Conservation (phyloP, 257 asterid species). For the Petrea volubilis region DNA sequence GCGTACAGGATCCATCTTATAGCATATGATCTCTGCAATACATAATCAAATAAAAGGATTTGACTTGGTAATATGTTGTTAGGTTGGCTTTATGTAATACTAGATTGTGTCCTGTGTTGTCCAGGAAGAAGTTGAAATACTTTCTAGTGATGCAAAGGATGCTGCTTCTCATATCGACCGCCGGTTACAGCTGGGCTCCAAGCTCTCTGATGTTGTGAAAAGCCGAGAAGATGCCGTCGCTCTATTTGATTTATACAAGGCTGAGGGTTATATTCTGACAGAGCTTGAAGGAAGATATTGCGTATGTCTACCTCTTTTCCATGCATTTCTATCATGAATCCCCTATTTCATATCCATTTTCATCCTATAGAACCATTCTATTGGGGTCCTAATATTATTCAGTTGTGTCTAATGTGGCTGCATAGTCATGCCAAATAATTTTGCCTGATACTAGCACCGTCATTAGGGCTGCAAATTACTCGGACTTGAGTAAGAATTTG, state of each 20-base stretch:
- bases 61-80: background rate
- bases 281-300: slow-evolving; percentile 81
- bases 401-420: background rate
- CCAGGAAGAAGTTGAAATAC: slow-evolving; percentile 59
- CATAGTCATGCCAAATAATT: too few relatives aligned
- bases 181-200: slow-evolving; percentile 74
- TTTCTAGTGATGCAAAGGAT: slow-evolving; percentile 75
- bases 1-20: background rate
- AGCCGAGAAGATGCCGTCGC: slow-evolving; percentile 73
- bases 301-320: slow-evolving; percentile 46
- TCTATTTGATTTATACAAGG: slow-evolving; percentile 63
- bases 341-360: background rate
- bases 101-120: slow-evolving; percentile 14
- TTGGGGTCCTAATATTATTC: background rate
- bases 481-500: too few relatives aligned
- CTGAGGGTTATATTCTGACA: slow-evolving; percentile 77
- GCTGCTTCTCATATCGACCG: slow-evolving; percentile 77
- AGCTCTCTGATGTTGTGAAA: slow-evolving; percentile 69
- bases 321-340: slow-evolving; percentile 10
- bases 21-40: background rate
- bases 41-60: background rate
- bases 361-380: background rate
- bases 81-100: background rate
- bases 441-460: too few relatives aligned
- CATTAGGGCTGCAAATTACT: too few relatives aligned